Evolutionary conservation across 768 basidiomycete species (phyloP).

Genomic region (Nidularia sp.): DNA sequence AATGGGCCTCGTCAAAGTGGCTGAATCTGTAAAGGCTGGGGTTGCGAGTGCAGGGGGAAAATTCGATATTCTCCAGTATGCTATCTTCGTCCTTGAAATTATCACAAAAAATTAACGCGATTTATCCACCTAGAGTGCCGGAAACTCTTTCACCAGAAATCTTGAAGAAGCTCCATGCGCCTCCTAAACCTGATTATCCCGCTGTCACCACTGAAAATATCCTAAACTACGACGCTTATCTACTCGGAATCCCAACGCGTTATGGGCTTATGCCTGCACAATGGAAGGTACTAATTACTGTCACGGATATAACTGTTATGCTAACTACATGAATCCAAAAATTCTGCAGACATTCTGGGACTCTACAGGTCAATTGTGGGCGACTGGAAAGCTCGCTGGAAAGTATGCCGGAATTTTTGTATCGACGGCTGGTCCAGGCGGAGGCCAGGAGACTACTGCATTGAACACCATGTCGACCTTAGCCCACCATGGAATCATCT

Average conservation of each 20-base stretch:
- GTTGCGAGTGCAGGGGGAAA: not conserved
- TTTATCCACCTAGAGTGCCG: not conserved
- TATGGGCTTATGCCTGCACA: not conserved
- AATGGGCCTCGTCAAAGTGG: not conserved
- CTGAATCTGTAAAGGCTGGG: not conserved
- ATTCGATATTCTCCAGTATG: not conserved
- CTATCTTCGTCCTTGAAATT: not conserved
- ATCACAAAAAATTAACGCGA: not conserved
- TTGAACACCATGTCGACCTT: constrained; percentile 46
- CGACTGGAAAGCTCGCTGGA: constrained; percentile 48
- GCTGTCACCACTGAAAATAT: not conserved
- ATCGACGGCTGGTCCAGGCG: constrained; percentile 60
- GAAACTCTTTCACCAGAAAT: not conserved
- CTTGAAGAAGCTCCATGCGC: not conserved
- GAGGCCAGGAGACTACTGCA: constrained; percentile 63
- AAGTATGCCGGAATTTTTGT: constrained; percentile 72
- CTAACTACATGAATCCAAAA: not conserved
- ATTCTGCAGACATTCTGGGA: constrained; percentile 70
- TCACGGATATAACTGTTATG: not conserved
- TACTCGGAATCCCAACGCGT: not conserved
- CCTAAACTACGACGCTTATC: not conserved
- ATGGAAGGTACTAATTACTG: not conserved
- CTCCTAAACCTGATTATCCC: not conserved
- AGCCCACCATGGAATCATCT: constrained; percentile 55
- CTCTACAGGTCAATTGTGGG: constrained; percentile 63